Base-by-base conservation (phyloP, 345 rosid species). In the Populus simonii region DNA sequence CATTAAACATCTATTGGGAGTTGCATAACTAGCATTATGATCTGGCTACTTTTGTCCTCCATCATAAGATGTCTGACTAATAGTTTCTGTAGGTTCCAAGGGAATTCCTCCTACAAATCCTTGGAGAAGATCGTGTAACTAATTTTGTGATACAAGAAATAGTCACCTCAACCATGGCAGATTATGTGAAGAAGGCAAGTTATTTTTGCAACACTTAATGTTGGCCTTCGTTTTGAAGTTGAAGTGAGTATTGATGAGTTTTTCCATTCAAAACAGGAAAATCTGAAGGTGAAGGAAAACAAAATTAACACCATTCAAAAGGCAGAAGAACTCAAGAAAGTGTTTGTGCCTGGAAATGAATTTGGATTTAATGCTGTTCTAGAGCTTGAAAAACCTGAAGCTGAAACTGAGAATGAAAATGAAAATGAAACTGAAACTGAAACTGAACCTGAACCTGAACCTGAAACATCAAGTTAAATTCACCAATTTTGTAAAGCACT, bases 141-240 rank as follows among this genome's bases (percentile, higher is more conserved):
- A 87, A 88, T 53, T 91, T 91, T 82, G 91, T 88, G 41, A 81
- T 89, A 29, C 86, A 88, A 81, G 91, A 91, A 84, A 88, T 89
- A 76, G 90, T 91, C 33, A 87, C 82, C 76, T 79, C 91, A n/a
- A 88, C 89, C n/a, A 67, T 89, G 73, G 88, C 91, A 2, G 90
- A 89, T 84, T 91, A 85, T 71, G 84, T 76, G 27, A 80, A 87
- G 80, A 87, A 86, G 91, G 94, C 74, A 78, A 86, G 70, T 55
- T 41, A 20, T 73, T 41, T 18, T 18, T 35, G 51, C 51, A 47
- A 47, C 51, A 12, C 51, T 47, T 13, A 13, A 47, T 47, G 51
- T 47, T 47, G 51, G 51, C 13, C 18, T 47, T 47, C 74, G 18
- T 29, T 65, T 29, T 12, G 68, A 23, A 29, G 17, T 55, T 13